These are phyloP conservation scores for Colletotrichum destructivum DNA, from an alignment of 2,329 filamentous ascomycete genomes.

Conservation along the genomic window DNA sequence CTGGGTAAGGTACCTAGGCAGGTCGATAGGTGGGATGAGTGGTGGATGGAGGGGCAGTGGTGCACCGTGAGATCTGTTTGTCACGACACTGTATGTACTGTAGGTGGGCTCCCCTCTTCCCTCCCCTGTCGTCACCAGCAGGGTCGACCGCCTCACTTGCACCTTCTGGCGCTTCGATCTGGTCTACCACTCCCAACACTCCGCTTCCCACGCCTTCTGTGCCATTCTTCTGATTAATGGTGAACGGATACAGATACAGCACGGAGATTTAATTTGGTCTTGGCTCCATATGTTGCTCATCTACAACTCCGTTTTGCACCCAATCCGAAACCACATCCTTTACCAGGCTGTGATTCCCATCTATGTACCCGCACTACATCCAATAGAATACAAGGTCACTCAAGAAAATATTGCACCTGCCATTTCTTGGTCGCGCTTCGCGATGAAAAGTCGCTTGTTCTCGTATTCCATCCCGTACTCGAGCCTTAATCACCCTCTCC, in stretches of 20 bases:
- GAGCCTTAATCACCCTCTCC: no score
- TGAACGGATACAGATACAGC: neutral
- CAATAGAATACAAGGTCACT: no score
- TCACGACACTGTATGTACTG: constrained; percentile 2
- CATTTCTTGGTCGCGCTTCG: neutral
- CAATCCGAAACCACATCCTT: neutral
- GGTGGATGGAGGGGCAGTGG: constrained; percentile 21
- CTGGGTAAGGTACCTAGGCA: neutral
- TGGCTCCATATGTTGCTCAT: neutral
- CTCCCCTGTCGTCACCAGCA: neutral
- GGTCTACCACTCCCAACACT: neutral
- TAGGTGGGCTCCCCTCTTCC: neutral
- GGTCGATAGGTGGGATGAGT: no score
- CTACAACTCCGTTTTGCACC: neutral
- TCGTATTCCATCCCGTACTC: neutral
- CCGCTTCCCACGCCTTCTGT: neutral
- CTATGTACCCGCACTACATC: no score
- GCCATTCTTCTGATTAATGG: neutral
- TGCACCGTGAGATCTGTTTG: neutral
- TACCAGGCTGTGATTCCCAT: neutral
- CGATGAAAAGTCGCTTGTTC: neutral
- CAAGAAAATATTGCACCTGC: no score
- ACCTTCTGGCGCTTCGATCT: neutral
- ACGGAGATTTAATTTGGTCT: no score
- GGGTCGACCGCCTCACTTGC: neutral